These are phyloP conservation scores for Yamadazyma trypodendri DNA, from an alignment of 1,139 yeast species.

Conservation along the genomic window DNA sequence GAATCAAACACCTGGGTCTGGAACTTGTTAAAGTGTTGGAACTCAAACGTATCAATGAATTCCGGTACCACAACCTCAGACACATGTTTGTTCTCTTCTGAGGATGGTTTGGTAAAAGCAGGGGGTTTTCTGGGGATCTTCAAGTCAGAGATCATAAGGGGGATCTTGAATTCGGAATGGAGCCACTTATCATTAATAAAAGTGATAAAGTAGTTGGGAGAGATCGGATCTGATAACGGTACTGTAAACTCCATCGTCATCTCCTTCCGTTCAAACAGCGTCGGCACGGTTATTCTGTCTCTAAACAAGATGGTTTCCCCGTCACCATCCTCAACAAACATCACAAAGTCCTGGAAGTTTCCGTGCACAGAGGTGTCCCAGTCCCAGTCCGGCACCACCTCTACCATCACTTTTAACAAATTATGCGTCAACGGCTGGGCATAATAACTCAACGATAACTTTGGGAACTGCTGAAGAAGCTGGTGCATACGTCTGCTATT, in stretches of 20 bases:
- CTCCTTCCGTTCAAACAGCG: constrained; percentile 48
- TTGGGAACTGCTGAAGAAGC: constrained; percentile 71
- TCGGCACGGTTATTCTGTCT: constrained; percentile 55
- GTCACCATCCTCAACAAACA: constrained; percentile 80
- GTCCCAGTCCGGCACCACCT: constrained; percentile 66
- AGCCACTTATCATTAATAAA: constrained; percentile 83
- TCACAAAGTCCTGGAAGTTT: constrained; percentile 58
- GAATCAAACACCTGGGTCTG: constrained; percentile 71
- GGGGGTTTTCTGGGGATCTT: constrained; percentile 70
- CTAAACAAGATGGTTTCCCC: constrained; percentile 69
- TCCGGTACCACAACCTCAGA: constrained; percentile 48
- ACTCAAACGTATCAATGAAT: constrained; percentile 44
- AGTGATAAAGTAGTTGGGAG: constrained; percentile 76
- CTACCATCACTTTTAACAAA: constrained; percentile 63
- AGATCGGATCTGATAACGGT: constrained; percentile 55
- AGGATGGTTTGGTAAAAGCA: constrained; percentile 55
- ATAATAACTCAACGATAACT: constrained; percentile 52
- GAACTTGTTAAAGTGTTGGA: constrained; percentile 59
- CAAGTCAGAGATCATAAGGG: constrained; percentile 57
- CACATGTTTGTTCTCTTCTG: constrained; percentile 46
- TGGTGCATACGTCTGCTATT: constrained; percentile 64
- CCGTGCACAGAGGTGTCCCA: constrained; percentile 75
- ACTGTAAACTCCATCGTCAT: constrained; percentile 67
- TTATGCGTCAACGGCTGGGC: constrained; percentile 78
- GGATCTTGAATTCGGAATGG: constrained; percentile 64